Percentiles rank a stretch among this genome's conserved stretches.
phyloP scores from a whole-genome alignment of 768 basidiomycete species.

The Dendrothele bispora region DNA sequence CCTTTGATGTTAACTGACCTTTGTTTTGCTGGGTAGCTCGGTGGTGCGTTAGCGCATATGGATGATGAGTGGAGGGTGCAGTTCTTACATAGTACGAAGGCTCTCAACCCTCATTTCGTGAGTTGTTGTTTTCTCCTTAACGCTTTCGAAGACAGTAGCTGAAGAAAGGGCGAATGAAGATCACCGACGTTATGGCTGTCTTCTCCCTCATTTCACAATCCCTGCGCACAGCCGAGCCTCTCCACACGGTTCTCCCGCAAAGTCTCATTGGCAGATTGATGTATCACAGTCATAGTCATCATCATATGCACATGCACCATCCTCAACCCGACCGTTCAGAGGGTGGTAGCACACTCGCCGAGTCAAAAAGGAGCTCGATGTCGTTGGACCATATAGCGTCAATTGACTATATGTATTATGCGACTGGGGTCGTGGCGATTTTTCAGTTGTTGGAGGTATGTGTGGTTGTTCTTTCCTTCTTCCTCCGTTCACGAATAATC shows the following conservation, averaged over 20 bases:
- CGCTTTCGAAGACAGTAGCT: too few relatives aligned
- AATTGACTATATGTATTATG: conserved; percentile 38
- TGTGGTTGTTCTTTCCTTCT: not conserved
- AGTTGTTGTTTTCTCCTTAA: conserved; percentile 15
- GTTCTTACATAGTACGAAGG: conserved; percentile 43
- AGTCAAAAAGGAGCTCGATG: conserved; percentile 3
- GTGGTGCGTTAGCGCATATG: conserved; percentile 40
- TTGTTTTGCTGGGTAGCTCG: conserved; percentile 26
- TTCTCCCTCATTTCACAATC: conserved; percentile 45
- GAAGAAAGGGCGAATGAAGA: conserved; percentile 15
- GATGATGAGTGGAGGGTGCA: conserved; percentile 38
- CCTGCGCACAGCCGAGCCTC: conserved; percentile 42
- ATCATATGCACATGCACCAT: not conserved
- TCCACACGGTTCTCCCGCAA: conserved; percentile 40
- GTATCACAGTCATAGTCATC: conserved; percentile 34
- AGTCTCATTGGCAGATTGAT: conserved; percentile 44
- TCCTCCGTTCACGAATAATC: not conserved
- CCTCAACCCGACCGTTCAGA: not conserved
- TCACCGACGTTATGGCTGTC: conserved; percentile 41
- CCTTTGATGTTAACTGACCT: conserved; percentile 1
- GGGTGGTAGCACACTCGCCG: not conserved
- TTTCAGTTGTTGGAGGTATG: conserved; percentile 34
- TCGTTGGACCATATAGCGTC: conserved; percentile 22
- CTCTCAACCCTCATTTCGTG: conserved; percentile 58
- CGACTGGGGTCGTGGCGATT: conserved; percentile 37